A percentile compares a stretch with the other conserved stretches of the same genome.
These are phyloP conservation scores for Malus sieversii DNA, from an alignment of 306 rosid genomes.

Conservation along the genomic window DNA sequence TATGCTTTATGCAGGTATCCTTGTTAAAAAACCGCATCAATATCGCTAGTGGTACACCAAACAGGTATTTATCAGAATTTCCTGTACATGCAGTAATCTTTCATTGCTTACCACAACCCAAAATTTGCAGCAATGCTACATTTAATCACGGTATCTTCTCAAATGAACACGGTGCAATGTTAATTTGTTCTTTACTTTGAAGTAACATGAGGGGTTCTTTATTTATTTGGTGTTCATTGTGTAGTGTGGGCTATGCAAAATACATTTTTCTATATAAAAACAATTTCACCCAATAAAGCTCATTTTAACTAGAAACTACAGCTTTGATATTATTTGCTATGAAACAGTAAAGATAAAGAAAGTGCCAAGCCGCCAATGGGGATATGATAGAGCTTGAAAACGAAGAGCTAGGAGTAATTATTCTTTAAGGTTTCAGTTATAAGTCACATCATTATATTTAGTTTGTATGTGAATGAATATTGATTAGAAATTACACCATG, in stretches of 20 bases:
- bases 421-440: background rate
- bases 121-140: background rate
- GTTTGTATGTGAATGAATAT: background rate
- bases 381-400: background rate
- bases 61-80: constrained; percentile 49
- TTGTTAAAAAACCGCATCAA: constrained; percentile 76
- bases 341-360: background rate
- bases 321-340: background rate
- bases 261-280: background rate
- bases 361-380: background rate
- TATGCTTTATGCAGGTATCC: constrained; percentile 43
- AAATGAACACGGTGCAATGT: background rate
- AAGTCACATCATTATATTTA: background rate
- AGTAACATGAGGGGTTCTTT: background rate
- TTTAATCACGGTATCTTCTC: background rate
- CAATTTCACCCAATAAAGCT: too few species aligned
- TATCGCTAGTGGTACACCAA: constrained; percentile 93
- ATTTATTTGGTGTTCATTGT: background rate
- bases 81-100: background rate
- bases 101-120: background rate
- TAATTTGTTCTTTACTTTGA: background rate
- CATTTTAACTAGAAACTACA: too few species aligned
- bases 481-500: background rate
- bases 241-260: background rate
- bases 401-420: background rate